Base-by-base conservation (phyloP, 768 basidiomycete genomes). In the Amanita polypyramis region DNA sequence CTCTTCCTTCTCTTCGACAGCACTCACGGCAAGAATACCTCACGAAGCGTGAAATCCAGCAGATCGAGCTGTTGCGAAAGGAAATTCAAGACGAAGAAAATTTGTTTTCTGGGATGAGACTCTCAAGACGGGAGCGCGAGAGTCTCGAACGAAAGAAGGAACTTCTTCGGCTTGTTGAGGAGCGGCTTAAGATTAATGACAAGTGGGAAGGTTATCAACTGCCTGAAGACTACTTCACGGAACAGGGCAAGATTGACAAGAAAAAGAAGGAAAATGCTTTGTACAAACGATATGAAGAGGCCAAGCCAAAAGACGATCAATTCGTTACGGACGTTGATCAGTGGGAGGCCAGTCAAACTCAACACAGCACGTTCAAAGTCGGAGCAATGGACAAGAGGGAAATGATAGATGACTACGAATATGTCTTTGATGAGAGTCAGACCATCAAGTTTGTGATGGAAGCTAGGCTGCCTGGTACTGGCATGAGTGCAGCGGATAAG, bases 251-350 rank as follows among this genome's bases (percentile, higher is more conserved):
- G 67, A 92, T 99, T 51, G 94, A 98, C 75, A 85, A 81, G 67
- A 93, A 96, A 73, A 91, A 89, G 67, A 93, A 96, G 60, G 80
- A 92, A 61, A 85, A 85, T 54, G 93, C 86, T 0, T 64, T 99
- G 44, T 97, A 96, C 63, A 77, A 86, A 56, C 90, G 96, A 33
- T 98, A 99, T 59, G 89, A 96, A 58, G 96, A 99, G 45, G 85
- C 85, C 7, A 88, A 85, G 60, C 84, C 81, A 0, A 87, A 90
- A 61, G 91, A 91, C 52, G 92, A 92, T 61, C 85, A 94, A 56
- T 98, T 98, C 62, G 80, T 90, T 2, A 97, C 95, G 1, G 96
- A 99, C 57, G 79, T 97, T 48, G 96, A 99, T 64, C 91, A 94
- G 62, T 99, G 93, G 92, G 96, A 99, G 65, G 84, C 83, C 39